These are phyloP conservation scores for Hericium erinaceus DNA, from an alignment of 768 basidiomycete species.

Conservation along the genomic window DNA sequence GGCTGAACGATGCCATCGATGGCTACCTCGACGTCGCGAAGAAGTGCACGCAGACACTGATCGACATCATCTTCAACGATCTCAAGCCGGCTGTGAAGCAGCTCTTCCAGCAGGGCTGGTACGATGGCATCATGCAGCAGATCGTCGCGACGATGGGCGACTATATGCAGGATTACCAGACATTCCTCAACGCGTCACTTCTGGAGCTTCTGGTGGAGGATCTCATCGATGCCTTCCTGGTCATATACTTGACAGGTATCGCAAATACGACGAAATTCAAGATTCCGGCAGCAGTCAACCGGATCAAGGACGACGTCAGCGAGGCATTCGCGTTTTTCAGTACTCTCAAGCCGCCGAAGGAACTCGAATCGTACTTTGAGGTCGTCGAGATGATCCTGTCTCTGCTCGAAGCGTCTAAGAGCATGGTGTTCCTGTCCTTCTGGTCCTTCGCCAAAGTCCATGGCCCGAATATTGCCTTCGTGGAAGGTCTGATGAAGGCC, in stretches of 20 bases:
- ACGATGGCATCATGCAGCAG: conserved; percentile 79
- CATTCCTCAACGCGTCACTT: conserved; percentile 82
- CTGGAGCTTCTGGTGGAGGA: conserved; percentile 91
- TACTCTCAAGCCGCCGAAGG: conserved; percentile 64
- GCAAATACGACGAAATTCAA: conserved; percentile 76
- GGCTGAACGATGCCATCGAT: conserved; percentile 92
- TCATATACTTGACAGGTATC: conserved; percentile 83
- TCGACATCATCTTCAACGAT: conserved; percentile 93
- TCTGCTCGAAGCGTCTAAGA: conserved; percentile 79
- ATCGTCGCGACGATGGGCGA: conserved; percentile 94
- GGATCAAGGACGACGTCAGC: conserved; percentile 74
- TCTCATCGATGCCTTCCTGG: conserved; percentile 82
- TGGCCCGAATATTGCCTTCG: conserved; percentile 87
- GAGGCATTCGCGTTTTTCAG: conserved; percentile 76
- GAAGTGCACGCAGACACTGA: conserved; percentile 90
- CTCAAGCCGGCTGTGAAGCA: conserved; percentile 78
- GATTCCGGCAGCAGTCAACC: conserved; percentile 78
- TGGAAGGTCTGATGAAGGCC: conserved; percentile 83
- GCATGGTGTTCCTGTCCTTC: conserved; percentile 86
- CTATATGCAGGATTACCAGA: conserved; percentile 92
- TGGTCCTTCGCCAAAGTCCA: conserved; percentile 91
- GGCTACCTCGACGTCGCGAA: conserved; percentile 98
- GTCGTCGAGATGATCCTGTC: conserved; percentile 77
- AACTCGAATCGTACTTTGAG: conserved; percentile 77
- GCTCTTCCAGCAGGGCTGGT: conserved; percentile 83